A percentile compares a stretch with the other conserved stretches of the same genome.
Evolutionary conservation across 768 basidiomycete species (phyloP).

Genomic region (Xerocomus spinulosus): DNA sequence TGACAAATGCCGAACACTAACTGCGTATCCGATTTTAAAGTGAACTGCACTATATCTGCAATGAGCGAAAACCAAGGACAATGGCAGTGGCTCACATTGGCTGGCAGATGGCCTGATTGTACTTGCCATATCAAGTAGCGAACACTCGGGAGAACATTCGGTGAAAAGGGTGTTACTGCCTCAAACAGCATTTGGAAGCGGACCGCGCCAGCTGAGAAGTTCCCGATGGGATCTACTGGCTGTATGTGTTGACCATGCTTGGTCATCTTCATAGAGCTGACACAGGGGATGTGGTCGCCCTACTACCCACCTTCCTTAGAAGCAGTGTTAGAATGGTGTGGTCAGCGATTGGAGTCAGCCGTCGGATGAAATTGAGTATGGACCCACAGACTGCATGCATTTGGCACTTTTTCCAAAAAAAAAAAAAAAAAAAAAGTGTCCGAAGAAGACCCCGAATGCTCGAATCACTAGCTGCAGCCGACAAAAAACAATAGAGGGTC

Average conservation of each 20-base stretch:
- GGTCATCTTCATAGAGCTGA: neutral
- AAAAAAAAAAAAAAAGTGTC: neutral
- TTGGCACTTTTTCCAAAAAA: neutral
- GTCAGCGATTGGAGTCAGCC: neutral
- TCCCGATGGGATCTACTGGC: slow-evolving; percentile 1
- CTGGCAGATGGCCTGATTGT: slow-evolving; percentile 10
- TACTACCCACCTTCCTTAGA: slow-evolving; percentile 1
- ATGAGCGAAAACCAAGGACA: slow-evolving; percentile 15
- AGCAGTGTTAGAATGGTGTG: neutral
- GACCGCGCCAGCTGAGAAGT: neutral
- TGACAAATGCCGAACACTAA: slow-evolving; percentile 6
- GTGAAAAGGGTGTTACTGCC: neutral
- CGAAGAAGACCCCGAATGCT: neutral
- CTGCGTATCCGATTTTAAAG: slow-evolving; percentile 1
- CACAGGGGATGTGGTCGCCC: neutral
- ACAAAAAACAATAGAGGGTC: slow-evolving; percentile 3
- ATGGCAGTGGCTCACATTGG: slow-evolving; percentile 19
- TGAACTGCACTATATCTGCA: slow-evolving; percentile 2
- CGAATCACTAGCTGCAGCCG: neutral
- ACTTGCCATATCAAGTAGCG: slow-evolving; percentile 8
- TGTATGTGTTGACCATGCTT: neutral
- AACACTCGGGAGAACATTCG: neutral
- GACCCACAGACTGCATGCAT: slow-evolving; percentile 1
- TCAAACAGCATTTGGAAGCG: slow-evolving; percentile 5
- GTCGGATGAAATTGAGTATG: neutral